phyloP scores from a whole-genome alignment of 345 rosid species.

The Eucalyptus polyanthemos region DNA sequence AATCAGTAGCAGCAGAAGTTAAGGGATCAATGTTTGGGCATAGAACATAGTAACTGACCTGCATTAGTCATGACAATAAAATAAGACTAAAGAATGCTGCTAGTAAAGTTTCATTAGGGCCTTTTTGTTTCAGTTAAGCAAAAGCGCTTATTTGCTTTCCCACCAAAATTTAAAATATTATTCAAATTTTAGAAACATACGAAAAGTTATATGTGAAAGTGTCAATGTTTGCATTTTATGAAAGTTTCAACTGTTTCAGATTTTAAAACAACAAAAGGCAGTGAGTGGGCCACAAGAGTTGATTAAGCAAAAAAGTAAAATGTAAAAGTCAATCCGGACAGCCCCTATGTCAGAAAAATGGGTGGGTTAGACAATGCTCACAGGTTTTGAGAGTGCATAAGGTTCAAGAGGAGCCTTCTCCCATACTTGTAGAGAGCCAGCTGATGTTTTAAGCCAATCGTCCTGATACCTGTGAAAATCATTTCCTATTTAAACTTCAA shows the following conservation, averaged over 20 bases:
- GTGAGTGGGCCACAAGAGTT: background rate
- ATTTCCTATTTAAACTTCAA: background rate
- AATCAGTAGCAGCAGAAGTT: slow-evolving; percentile 85
- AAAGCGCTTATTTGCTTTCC: background rate
- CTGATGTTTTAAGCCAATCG: slow-evolving; percentile 94
- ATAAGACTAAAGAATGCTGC: background rate
- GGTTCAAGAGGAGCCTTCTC: slow-evolving; percentile 99
- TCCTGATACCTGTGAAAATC: slow-evolving; percentile 74
- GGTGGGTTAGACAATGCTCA: slow-evolving; percentile 15
- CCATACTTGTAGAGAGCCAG: slow-evolving; percentile 78
- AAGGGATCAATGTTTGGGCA: slow-evolving; percentile 98
- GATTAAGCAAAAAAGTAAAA: background rate
- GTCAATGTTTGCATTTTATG: background rate
- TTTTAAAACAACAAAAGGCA: background rate
- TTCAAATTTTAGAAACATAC: background rate
- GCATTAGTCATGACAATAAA: slow-evolving; percentile 3
- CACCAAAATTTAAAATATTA: background rate
- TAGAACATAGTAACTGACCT: slow-evolving; percentile 72
- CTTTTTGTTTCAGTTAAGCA: background rate
- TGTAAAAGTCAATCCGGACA: background rate
- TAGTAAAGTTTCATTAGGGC: background rate
- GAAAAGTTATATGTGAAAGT: background rate
- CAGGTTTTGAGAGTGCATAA: slow-evolving; percentile 77
- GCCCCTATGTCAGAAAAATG: background rate
- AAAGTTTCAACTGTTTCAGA: background rate